Percentiles rank a stretch among this genome's conserved stretches.
These are phyloP conservation scores for Plasmodium reichenowi DNA, from an alignment of 169 alveolate genomes.

Conservation along the genomic window DNA sequence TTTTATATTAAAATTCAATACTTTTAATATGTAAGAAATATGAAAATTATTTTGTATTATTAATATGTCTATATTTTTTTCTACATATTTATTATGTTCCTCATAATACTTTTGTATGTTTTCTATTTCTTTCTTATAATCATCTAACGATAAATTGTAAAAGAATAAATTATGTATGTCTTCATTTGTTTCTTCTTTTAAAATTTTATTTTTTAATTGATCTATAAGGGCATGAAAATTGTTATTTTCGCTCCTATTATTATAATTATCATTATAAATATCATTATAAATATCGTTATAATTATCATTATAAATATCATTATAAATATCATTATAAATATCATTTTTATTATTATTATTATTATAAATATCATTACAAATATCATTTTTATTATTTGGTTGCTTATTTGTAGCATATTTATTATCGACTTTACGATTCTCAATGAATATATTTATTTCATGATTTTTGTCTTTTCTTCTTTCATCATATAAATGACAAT, in stretches of 20 bases:
- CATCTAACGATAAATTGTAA: neutral
- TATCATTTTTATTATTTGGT: neutral
- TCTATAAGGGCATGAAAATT: constrained; percentile 9
- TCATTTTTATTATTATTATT: neutral
- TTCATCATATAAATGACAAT: too few relatives aligned
- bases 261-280: neutral
- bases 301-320: neutral
- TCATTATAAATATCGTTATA: neutral
- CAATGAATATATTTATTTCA: too few relatives aligned
- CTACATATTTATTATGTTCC: neutral
- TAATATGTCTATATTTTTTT: neutral
- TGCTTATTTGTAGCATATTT: neutral
- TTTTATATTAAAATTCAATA: constrained; percentile 31
- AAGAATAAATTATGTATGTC: constrained; percentile 2
- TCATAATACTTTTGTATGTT: neutral
- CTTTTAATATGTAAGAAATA: constrained; percentile 11
- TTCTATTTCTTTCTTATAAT: neutral
- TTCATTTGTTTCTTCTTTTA: neutral
- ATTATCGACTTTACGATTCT: neutral
- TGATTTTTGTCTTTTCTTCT: too few relatives aligned
- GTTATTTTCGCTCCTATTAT: neutral
- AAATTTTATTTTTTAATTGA: constrained; percentile 8
- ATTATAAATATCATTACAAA: neutral
- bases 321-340: neutral
- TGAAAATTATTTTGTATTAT: neutral